These are phyloP conservation scores for Exserohilum turcica DNA, from an alignment of 2,329 filamentous ascomycete species.

Conservation along the genomic window DNA sequence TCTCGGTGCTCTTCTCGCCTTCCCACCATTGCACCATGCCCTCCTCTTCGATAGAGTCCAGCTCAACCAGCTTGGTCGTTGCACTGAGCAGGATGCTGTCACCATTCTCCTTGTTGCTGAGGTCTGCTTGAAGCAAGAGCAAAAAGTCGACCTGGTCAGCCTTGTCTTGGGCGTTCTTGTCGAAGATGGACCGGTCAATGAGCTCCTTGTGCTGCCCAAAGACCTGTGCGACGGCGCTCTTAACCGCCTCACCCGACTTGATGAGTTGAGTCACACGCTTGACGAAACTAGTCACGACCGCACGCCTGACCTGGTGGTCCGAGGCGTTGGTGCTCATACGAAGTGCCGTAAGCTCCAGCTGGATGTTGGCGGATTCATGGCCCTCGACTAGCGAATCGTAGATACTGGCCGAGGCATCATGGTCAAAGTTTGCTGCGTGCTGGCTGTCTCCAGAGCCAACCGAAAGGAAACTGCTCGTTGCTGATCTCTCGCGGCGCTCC, in stretches of 20 bases:
- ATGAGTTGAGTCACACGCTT: constrained; percentile 77
- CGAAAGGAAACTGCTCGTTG: constrained; percentile 74
- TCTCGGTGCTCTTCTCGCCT: constrained; percentile 70
- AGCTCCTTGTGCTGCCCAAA: constrained; percentile 62
- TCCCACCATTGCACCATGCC: constrained; percentile 89
- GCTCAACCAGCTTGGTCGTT: constrained; percentile 81
- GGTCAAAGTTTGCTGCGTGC: constrained; percentile 72
- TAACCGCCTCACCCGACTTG: constrained; percentile 49
- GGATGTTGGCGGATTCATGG: constrained; percentile 78
- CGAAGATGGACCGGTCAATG: constrained; percentile 64
- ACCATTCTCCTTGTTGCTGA: constrained; percentile 67
- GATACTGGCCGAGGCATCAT: constrained; percentile 85
- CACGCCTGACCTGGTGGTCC: constrained; percentile 83
- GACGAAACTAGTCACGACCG: constrained; percentile 83
- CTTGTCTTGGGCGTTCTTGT: constrained; percentile 58
- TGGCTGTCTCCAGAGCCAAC: constrained; percentile 67
- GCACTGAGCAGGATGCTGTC: constrained; percentile 74
- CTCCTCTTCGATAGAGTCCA: constrained; percentile 87
- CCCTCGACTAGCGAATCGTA: constrained; percentile 80
- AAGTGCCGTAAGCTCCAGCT: constrained; percentile 92
- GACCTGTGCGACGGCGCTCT: constrained; percentile 50
- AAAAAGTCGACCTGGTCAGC: constrained; percentile 84
- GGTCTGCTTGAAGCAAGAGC: constrained; percentile 78
- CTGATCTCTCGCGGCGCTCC: constrained; percentile 59
- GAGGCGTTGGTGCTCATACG: constrained; percentile 89